A percentile compares a stretch with the other conserved stretches of the same genome.
phyloP scores from a whole-genome alignment of 2,329 filamentous ascomycete genomes.

The Sporothrix dimorphospora region DNA sequence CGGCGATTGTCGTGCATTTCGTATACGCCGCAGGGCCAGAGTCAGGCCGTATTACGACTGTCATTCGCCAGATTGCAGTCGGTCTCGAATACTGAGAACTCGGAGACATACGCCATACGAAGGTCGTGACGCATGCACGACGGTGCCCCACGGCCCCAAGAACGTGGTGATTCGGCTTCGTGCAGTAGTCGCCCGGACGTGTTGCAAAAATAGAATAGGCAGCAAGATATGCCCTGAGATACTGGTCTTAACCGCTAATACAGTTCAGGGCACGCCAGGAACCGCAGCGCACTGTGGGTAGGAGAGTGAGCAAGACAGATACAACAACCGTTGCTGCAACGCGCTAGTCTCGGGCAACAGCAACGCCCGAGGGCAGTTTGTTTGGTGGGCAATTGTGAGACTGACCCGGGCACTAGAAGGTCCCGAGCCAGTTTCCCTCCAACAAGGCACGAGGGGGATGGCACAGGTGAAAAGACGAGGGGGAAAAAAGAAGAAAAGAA shows the following conservation, averaged over 20 bases:
- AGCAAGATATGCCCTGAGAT: background rate
- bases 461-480: background rate
- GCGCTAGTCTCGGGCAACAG: background rate
- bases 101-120: background rate
- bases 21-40: background rate
- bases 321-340: background rate
- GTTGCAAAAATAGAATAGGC: conserved; percentile 19
- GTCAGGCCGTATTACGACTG: background rate
- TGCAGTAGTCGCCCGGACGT: background rate
- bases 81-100: too few species aligned
- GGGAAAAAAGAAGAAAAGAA: background rate
- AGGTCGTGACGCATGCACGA: background rate
- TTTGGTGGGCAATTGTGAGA: background rate
- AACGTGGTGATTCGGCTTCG: background rate
- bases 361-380: background rate
- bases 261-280: background rate
- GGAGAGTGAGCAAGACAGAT: too few species aligned
- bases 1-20: background rate
- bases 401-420: background rate
- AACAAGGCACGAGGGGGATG: background rate
- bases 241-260: background rate
- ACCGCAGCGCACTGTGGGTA: background rate
- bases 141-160: background rate
- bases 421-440: background rate
- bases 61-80: too few species aligned